Evolutionary conservation across 2,329 filamentous ascomycete genomes (phyloP).

Genomic region (Colletotrichum sp.): DNA sequence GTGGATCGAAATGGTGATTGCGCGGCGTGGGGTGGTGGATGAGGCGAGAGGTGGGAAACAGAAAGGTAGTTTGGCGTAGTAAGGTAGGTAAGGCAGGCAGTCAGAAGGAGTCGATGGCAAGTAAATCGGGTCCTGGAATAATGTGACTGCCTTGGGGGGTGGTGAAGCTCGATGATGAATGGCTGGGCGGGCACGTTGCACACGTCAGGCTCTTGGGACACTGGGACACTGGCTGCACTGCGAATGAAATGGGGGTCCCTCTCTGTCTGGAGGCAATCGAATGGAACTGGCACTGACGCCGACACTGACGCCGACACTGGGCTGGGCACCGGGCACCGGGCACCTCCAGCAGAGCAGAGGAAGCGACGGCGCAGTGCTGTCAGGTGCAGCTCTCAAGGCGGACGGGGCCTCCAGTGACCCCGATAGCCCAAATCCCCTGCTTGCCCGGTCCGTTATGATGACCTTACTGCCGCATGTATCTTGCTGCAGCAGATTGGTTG

Average conservation of each 20-base stretch:
- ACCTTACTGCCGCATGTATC: not conserved
- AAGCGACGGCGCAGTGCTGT: not conserved
- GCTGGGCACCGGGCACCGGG: not conserved
- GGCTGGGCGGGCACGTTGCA: slow-evolving; percentile 11
- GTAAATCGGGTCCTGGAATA: slow-evolving; percentile 15
- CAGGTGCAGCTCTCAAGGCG: slow-evolving; percentile 1
- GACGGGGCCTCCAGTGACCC: not conserved
- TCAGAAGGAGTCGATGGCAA: slow-evolving; percentile 1
- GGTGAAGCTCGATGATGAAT: slow-evolving; percentile 15
- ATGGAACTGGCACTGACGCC: not conserved
- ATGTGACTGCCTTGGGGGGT: slow-evolving; percentile 23
- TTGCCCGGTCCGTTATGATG: not conserved
- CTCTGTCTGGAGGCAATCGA: not conserved
- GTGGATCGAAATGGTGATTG: slow-evolving; percentile 4
- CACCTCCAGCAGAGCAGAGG: not conserved
- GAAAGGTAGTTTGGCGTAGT: not conserved
- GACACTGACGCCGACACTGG: not conserved
- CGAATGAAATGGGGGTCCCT: not conserved
- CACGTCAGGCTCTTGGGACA: slow-evolving; percentile 13
- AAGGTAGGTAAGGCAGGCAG: not conserved
- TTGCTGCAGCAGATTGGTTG: not conserved
- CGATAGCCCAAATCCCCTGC: not conserved
- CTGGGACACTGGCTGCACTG: not conserved
- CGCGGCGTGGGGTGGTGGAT: slow-evolving; percentile 8
- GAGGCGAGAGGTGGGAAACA: slow-evolving; percentile 6